Conservation (phyloP, 306 rosid genomes). For the Macrotyloma uniflorum region DNA sequence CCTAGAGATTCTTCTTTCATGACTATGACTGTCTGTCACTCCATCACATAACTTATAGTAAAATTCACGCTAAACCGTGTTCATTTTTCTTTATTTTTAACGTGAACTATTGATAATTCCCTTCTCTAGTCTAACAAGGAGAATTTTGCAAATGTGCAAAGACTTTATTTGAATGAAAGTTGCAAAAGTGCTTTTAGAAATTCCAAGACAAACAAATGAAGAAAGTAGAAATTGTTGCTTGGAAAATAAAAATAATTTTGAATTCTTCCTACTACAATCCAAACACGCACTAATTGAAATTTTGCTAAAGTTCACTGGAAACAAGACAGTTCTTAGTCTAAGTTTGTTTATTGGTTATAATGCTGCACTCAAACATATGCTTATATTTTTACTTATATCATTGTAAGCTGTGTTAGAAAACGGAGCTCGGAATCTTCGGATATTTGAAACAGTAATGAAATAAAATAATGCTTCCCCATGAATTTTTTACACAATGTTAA, state of each 20-base stretch:
- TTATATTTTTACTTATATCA: background rate
- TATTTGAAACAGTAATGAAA: background rate
- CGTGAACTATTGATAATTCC: background rate
- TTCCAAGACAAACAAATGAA: too few species aligned
- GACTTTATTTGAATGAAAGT: background rate
- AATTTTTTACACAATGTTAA: too few species aligned
- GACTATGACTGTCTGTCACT: background rate
- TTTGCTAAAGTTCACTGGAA: background rate
- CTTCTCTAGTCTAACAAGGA: background rate
- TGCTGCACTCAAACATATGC: background rate
- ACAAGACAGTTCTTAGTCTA: background rate
- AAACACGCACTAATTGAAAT: background rate
- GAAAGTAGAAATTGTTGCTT: background rate
- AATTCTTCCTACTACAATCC: background rate
- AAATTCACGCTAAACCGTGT: background rate
- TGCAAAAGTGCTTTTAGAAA: background rate
- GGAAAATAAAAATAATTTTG: background rate
- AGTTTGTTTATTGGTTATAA: background rate
- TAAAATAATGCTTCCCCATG: too few species aligned
- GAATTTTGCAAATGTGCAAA: background rate
- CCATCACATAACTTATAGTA: background rate
- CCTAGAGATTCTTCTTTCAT: slow-evolving; percentile 7
- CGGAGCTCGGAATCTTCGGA: background rate
- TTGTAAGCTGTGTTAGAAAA: background rate
- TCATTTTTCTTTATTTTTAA: background rate